Conservation (phyloP, 108 stramenopile species). For the Pelagomonas calceolata region DNA sequence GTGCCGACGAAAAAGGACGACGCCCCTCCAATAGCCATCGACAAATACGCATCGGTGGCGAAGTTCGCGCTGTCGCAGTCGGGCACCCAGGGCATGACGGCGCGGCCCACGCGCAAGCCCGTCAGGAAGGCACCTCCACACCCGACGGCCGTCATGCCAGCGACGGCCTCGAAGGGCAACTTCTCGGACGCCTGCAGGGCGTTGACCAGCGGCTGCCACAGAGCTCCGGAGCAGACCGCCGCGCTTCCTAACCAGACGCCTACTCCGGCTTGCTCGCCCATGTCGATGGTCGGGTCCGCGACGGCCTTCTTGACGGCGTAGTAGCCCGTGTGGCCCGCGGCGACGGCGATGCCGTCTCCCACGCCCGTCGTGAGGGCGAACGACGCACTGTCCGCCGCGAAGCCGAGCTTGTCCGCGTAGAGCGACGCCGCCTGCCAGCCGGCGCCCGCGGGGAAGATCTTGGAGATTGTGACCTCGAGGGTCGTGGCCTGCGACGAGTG, state of each 20-base stretch:
- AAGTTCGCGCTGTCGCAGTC: constrained; percentile 59
- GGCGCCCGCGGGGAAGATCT: constrained; percentile 65
- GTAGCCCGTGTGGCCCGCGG: constrained; percentile 52
- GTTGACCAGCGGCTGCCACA: constrained; percentile 69
- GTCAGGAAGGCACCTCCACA: constrained; percentile 63
- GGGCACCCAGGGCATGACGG: constrained; percentile 42
- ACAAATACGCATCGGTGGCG: constrained; percentile 49
- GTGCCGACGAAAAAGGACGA: constrained; percentile 73
- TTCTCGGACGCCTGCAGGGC: constrained; percentile 53
- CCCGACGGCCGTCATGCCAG: constrained; percentile 60
- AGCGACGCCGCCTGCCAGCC: not conserved
- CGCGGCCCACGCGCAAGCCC: constrained; percentile 49
- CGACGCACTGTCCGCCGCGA: not conserved
- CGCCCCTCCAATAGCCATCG: constrained; percentile 58
- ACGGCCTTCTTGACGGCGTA: constrained; percentile 49
- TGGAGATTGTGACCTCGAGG: constrained; percentile 62
- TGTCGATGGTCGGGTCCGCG: constrained; percentile 25
- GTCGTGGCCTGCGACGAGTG: no score
- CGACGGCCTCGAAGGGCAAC: constrained; percentile 47
- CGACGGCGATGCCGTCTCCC: constrained; percentile 59
- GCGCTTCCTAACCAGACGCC: constrained; percentile 55
- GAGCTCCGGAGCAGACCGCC: constrained; percentile 65
- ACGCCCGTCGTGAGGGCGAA: constrained; percentile 41
- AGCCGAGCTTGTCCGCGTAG: not conserved
- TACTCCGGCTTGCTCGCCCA: constrained; percentile 36